Base-by-base conservation (phyloP, 805 yeast species). In the Kazachstania viticola region DNA sequence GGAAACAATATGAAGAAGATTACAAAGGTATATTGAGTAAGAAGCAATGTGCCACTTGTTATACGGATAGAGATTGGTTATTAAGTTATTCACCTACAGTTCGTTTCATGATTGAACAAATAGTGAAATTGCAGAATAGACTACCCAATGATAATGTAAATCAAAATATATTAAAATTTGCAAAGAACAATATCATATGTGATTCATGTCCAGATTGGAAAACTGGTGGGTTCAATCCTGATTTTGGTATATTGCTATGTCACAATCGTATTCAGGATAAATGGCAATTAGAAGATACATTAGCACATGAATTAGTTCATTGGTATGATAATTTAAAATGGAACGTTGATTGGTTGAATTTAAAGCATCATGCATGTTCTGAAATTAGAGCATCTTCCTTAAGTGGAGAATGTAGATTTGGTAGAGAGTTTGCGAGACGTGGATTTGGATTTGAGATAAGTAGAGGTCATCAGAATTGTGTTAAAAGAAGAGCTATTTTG, bases 311-410 rank as follows among this genome's bases (percentile, higher is more conserved):
- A 51, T 64, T 91, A 54, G 75, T 91, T 21, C 98, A 91, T 56
- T 91, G 85, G 39, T 91, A 83, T 56, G 98, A 91, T 58, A 77
- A 85, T 49, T 63, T 82, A 41, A 79, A 84, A 54, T 91, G 91
- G 64, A 64, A 83, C 33, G 85, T 91, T 2, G 83, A 91, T 55
- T 80, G 95, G 79, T 49, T 67, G 34, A 73, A 88, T 55, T 61
- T 91, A 49, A 72, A 74, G 48, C 98, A 91, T 51, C 97, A 88
- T 52, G 98, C 98, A 1, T 91, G 98, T 55, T 78, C 96, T 1
- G 98, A 91, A 56, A 83, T 91, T 31, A 67, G 98, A 37, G 98
- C 98, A 0, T 78, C 93, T 9, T 77, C 84, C 43, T 64, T 91
- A 15, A 79, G 94, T 50, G 98, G 98, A 5, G 98, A 91, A 51